Evolutionary conservation across 352 stramenopile genomes (phyloP).

Genomic region (Phytophthora pseudosyringae): DNA sequence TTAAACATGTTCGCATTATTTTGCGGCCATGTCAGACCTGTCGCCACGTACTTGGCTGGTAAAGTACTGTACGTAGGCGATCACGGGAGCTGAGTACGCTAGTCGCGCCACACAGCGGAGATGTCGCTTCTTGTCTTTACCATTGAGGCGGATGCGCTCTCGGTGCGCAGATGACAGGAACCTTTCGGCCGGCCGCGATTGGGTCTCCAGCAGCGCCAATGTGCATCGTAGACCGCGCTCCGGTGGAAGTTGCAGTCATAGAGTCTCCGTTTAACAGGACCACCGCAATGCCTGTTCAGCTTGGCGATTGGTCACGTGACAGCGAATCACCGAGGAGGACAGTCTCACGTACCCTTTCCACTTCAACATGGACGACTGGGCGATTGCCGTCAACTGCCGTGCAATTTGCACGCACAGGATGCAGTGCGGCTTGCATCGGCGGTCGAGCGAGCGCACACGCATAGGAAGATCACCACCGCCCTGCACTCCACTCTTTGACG

Average conservation of each 20-base stretch:
- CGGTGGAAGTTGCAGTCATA: constrained; percentile 1
- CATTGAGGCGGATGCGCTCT: neutral
- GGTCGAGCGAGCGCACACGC: constrained; percentile 6
- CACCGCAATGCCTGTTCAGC: neutral
- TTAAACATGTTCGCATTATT: constrained; percentile 1
- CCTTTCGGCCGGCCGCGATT: neutral
- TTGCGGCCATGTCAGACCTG: constrained; percentile 2
- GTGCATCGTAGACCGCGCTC: neutral
- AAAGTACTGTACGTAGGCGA: neutral
- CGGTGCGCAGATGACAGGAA: constrained; percentile 1
- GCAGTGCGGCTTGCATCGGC: neutral
- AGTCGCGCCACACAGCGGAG: neutral
- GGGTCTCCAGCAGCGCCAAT: neutral
- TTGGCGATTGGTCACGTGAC: constrained; percentile 15
- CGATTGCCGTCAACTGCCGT: neutral
- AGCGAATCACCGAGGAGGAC: constrained; percentile 19
- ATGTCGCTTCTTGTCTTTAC: neutral
- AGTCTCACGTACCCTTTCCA: constrained; percentile 12
- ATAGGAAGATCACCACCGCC: constrained; percentile 5
- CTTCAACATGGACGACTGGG: constrained; percentile 21
- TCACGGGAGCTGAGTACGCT: neutral
- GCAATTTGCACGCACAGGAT: constrained; percentile 4
- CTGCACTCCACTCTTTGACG: constrained; percentile 1
- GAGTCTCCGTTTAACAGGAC: neutral
- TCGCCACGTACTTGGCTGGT: constrained; percentile 1